These are phyloP conservation scores for Peronospora belbahrii DNA, from an alignment of 352 stramenopile species.

Conservation along the genomic window DNA sequence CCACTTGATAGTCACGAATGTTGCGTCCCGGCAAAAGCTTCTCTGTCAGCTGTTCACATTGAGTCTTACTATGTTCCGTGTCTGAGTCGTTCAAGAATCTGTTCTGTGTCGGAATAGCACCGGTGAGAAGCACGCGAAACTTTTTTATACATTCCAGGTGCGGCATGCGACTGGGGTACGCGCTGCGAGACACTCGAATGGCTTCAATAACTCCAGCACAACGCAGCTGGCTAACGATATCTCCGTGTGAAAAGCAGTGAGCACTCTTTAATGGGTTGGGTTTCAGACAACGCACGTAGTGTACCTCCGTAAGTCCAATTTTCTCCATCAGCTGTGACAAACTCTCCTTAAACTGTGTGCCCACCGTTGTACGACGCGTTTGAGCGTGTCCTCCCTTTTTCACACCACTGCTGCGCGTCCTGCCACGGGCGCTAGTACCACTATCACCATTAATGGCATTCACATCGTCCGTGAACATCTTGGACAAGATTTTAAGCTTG, in stretches of 20 bases:
- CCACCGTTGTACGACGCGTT: conserved; percentile 64
- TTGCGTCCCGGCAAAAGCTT: conserved; percentile 61
- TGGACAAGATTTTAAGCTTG: conserved; percentile 48
- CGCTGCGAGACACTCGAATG: conserved; percentile 80
- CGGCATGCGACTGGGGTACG: conserved; percentile 73
- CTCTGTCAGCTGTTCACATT: conserved; percentile 65
- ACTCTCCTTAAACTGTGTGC: conserved; percentile 83
- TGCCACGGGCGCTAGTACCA: conserved; percentile 9
- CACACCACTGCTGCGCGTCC: conserved; percentile 15
- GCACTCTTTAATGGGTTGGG: conserved; percentile 73
- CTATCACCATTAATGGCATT: conserved; percentile 17
- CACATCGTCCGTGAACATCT: conserved; percentile 57
- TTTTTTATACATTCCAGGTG: conserved; percentile 78
- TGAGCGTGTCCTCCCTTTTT: conserved; percentile 49
- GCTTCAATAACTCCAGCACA: conserved; percentile 83
- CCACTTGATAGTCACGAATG: conserved; percentile 82
- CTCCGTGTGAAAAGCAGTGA: conserved; percentile 54
- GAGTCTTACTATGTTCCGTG: conserved; percentile 37
- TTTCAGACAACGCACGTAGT: conserved; percentile 85
- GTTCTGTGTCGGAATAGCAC: conserved; percentile 22
- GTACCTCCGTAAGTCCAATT: conserved; percentile 76
- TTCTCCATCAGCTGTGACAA: conserved; percentile 81
- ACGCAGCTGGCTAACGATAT: conserved; percentile 78
- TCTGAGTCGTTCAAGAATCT: conserved; percentile 36
- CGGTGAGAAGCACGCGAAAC: conserved; percentile 48